Base-by-base conservation (phyloP, 495 filamentous ascomycete genomes). In the Neurospora cerealis region DNA sequence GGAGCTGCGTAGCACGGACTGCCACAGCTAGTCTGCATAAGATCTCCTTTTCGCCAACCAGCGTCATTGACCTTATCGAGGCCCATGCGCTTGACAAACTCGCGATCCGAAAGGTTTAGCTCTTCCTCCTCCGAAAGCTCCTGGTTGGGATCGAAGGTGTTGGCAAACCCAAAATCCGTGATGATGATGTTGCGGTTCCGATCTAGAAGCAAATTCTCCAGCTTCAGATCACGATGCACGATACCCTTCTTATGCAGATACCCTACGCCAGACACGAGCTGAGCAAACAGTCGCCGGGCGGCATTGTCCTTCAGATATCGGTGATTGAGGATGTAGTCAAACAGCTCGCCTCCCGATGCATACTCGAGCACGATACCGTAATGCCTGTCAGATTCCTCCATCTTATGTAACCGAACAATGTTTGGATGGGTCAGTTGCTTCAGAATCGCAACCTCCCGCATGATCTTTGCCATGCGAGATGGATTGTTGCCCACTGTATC, bases 161-260 rank as follows among this genome's bases (percentile, higher is more conserved):
- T 99, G 69, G 96, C 96, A 82, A 99, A 99, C 5, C 96, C 96
- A 81, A 99, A 99, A 83, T 99, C 96, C 0, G 96, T 98, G 81
- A 99, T 98, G 84, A 99, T 98, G 80, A 99, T 98, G 83, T 99
- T 99, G 62, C 93, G 90, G 77, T 99, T 97, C 24, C 96, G 89
- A 83, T 99, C 96, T 69, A 99, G 89, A 24, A 99, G 86, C 78
- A 99, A 81, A 80, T 99, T 99, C 83, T 99, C 96, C 74, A 99
- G 86, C 82, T 99, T 99, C 71, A 99, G 85, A 83, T 99, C 96
- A 78, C 96, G 91, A 78, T 99, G 96, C 32, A 99, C 95, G 79
- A 99, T 99, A 54, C 96, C 96, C 81, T 98, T 99, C 82, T 98
- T 98, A 83, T 99, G 96, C 73, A 99, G 86, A 83, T 99, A 99